Conservation (phyloP, 805 yeast genomes). For the Metschnikowia lochheadii region DNA sequence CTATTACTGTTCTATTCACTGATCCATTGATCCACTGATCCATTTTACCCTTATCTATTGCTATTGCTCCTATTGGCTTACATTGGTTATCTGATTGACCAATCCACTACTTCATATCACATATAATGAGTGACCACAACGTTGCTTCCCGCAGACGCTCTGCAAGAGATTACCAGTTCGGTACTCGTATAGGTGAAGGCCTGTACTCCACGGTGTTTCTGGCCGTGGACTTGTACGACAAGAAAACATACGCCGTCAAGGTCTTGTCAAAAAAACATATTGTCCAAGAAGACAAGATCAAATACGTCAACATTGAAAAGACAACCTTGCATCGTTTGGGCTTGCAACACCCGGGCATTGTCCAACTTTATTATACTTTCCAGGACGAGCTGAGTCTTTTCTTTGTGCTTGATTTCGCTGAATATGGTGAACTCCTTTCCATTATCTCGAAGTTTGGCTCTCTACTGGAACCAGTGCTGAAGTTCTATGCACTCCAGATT, state of each 20-base stretch:
- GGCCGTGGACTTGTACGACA: conserved; percentile 72
- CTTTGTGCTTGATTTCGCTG: conserved; percentile 90
- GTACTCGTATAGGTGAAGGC: conserved; percentile 89
- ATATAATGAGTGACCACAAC: neutral
- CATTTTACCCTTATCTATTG: no score
- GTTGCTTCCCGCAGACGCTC: conserved; percentile 28
- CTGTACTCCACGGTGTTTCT: conserved; percentile 91
- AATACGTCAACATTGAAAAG: conserved; percentile 94
- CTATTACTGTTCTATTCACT: no score
- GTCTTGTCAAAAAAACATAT: conserved; percentile 89
- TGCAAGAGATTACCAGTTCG: conserved; percentile 85
- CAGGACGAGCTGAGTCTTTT: conserved; percentile 86
- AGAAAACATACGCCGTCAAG: conserved; percentile 83
- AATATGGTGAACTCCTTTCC: conserved; percentile 88
- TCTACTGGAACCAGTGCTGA: conserved; percentile 66
- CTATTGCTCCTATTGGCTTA: no score
- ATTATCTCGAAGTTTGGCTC: conserved; percentile 76
- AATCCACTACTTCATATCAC: neutral
- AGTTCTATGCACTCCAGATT: conserved; percentile 79
- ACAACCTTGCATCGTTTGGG: conserved; percentile 83
- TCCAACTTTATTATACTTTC: conserved; percentile 86
- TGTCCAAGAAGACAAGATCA: conserved; percentile 88
- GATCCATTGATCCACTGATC: no score
- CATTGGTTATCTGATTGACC: no score
- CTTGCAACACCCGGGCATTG: conserved; percentile 87